phyloP scores from a whole-genome alignment of 2,329 filamentous ascomycete genomes.

The Trichoderma atrobrunneum region DNA sequence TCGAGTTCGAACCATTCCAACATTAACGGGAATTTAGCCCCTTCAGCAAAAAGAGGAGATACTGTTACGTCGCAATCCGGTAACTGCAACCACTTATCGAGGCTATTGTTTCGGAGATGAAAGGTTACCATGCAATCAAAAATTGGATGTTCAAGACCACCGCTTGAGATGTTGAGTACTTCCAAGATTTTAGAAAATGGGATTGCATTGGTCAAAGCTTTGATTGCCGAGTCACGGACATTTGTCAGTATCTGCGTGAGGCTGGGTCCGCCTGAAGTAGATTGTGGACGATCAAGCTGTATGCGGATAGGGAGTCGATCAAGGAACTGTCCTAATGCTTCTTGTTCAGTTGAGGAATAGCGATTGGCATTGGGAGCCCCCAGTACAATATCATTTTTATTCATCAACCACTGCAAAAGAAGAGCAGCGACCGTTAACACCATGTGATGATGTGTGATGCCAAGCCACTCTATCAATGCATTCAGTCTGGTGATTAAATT shows the following conservation, averaged over 20 bases:
- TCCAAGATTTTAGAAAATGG: constrained; percentile 8
- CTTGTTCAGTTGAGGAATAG: not conserved
- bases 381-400: constrained; percentile 6
- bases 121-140: constrained; percentile 19
- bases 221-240: not conserved
- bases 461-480: not conserved
- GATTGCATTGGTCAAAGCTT: not conserved
- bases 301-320: not conserved
- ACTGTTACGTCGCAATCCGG: not conserved
- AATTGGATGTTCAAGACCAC: constrained; percentile 7
- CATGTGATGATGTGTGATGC: constrained; percentile 17
- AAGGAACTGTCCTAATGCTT: not conserved
- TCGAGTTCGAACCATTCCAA: constrained; percentile 17
- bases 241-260: not conserved
- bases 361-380: constrained; percentile 15
- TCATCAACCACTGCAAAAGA: not conserved
- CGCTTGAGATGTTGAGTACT: not conserved
- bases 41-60: constrained; percentile 10
- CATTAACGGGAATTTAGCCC: constrained; percentile 18
- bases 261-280: too few species aligned
- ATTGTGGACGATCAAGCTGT: not conserved
- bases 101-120: not conserved
- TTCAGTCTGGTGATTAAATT: not conserved
- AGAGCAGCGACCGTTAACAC: constrained; percentile 5
- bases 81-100: constrained; percentile 14